These are phyloP conservation scores for Paxillus ammoniavirescens DNA, from an alignment of 768 basidiomycete species.

Conservation along the genomic window DNA sequence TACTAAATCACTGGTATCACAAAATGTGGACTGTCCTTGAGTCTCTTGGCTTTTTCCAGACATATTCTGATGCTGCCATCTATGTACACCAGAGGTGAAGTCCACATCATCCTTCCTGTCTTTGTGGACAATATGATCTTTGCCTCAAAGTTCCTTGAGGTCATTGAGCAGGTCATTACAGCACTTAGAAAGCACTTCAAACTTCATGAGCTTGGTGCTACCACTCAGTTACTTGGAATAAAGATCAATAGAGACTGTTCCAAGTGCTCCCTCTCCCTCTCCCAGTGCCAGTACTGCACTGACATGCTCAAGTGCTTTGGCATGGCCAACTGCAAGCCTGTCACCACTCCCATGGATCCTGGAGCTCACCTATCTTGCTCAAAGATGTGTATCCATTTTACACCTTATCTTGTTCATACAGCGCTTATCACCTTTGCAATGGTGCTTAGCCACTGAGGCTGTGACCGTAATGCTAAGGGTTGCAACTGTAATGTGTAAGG, in stretches of 20 bases:
- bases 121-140: constrained; percentile 34
- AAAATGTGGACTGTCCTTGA: constrained; percentile 19
- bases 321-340: constrained; percentile 18
- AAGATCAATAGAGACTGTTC: constrained; percentile 15
- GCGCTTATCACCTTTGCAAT: too few species aligned
- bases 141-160: constrained; percentile 15
- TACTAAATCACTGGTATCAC: constrained; percentile 26
- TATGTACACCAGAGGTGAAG: constrained; percentile 20
- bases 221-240: constrained; percentile 21
- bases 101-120: constrained; percentile 27
- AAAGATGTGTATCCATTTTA: too few species aligned
- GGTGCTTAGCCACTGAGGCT: too few species aligned
- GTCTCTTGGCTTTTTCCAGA: constrained; percentile 14
- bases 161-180: neutral
- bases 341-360: constrained; percentile 18
- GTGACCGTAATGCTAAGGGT: too few species aligned
- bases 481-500: too few species aligned
- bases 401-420: too few species aligned
- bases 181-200: constrained; percentile 3
- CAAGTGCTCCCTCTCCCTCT: constrained; percentile 8
- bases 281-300: constrained; percentile 21
- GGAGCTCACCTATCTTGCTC: neutral
- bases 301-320: constrained; percentile 19
- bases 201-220: constrained; percentile 14
- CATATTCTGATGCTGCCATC: constrained; percentile 8